These are phyloP conservation scores for Cyphellophora attinorum DNA, from an alignment of 2,329 filamentous ascomycete genomes.

Conservation along the genomic window DNA sequence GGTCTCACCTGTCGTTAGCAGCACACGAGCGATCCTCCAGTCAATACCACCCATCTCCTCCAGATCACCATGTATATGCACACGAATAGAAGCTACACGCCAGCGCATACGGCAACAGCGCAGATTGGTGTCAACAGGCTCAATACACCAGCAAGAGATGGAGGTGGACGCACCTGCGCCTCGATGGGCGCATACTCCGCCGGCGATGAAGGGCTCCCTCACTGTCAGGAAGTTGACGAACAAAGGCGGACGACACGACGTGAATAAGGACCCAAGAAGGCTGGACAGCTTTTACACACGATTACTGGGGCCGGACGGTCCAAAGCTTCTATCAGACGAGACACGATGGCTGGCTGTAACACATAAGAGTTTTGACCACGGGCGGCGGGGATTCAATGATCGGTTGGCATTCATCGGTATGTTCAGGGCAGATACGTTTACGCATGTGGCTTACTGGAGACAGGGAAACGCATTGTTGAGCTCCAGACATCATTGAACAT, in stretches of 20 bases:
- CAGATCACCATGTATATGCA: constrained; percentile 11
- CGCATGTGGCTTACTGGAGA: background rate
- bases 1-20: constrained; percentile 17
- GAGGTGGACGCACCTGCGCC: constrained; percentile 8
- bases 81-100: constrained; percentile 6
- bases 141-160: constrained; percentile 11
- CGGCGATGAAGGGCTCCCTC: constrained; percentile 58
- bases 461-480: constrained; percentile 55
- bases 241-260: constrained; percentile 23
- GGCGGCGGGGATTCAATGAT: constrained; percentile 88
- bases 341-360: constrained; percentile 95
- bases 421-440: constrained; percentile 10
- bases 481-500: constrained; percentile 57
- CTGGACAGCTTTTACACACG: constrained; percentile 70
- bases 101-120: constrained; percentile 7
- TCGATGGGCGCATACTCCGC: constrained; percentile 63
- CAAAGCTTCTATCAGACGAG: constrained; percentile 72
- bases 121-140: constrained; percentile 13
- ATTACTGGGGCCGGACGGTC: constrained; percentile 64
- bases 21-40: constrained; percentile 11
- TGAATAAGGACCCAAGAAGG: constrained; percentile 61
- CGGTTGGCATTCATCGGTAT: constrained; percentile 79
- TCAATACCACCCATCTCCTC: constrained; percentile 7
- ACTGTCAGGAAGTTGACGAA: constrained; percentile 28
- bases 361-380: constrained; percentile 97